Evolutionary conservation across 805 yeast species (phyloP), one percentile per base, ranked within the genome.

Genomic region (Yamadazyma paraphyllophila): DNA sequence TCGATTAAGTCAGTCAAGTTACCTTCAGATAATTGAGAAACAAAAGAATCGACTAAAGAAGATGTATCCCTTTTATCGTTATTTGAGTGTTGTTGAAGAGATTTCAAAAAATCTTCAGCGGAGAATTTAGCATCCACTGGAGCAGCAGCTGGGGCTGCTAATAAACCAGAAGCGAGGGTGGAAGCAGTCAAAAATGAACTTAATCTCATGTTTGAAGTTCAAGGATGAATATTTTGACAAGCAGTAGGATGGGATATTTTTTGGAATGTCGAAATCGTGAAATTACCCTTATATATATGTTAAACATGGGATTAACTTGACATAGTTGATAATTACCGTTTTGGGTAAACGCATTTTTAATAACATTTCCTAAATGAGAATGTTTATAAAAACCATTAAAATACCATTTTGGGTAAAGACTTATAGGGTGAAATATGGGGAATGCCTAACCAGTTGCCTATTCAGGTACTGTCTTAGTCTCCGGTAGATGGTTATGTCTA

Each of bases 61-160:
- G 32, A 10, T 6, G 42, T 49, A 15, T 39, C 32, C 16, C 55
- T 44, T 25, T 46, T 49, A 16, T 44, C 40, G 7, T 36, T 15
- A 39, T 40, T n/a, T 10, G 33, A 11, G 45, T 46, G 48, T 16
- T 44, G 44, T 17, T 51, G 46, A 31, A 51, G 38, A 7, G 52
- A 32, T 14, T 17, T 20, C 24, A 51, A 34, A 10, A 51, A 15
- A 31, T 44, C 44, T 30, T 46, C 50, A 41, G 45, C 36, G 15
- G 39, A 24, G 17, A 44, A 30, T 32, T 39, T 32, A 16, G 43
- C 44, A 32, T 35, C 41, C 8, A 15, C 26, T 33, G 20, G 24
- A 20, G 44, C 36, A 24, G 44, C 46, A 20, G 53, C 51, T 27
- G 53, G 53, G 17, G 53, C 53, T 33, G 52, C 53, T n/a, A 45